Evolutionary conservation across 2,329 filamentous ascomycete species (phyloP), one percentile per base, ranked within the genome.

Genomic region (Cladosporium sphaerospermum): DNA sequence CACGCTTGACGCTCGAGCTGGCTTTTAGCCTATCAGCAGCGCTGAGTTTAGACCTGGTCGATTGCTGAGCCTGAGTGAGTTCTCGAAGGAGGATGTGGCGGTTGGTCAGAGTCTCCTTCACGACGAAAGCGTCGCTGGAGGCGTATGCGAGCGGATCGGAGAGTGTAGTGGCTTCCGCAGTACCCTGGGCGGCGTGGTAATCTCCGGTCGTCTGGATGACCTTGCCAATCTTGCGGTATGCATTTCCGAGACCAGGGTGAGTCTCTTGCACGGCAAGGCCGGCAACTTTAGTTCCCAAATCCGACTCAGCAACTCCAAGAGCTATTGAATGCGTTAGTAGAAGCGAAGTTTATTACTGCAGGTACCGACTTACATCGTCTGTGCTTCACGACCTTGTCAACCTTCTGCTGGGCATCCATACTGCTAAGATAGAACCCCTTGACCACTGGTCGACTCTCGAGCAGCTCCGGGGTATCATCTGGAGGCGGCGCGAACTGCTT

Each of bases 401-500:
- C 83, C 73, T 96, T 97, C 72, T 99, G 93, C 41, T 90, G 89
- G n/a, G 89, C 84, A 67, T 97, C 93, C 89, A 99, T 95, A 6
- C 89, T 86, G 16, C 89, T 89, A 18, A 99, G 77, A 67, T 99
- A 99, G 69, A 99, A 97, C 45, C 91, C 80, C 75, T 99, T 99
- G 36, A 97, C 93, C 41, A 89, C 78, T 0, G 93, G 93, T 50
- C 93, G 82, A 16, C 91, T 90, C 63, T 93, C 86, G 58, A 92
- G 85, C 52, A 99, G 78, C 74, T 99, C 93, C 9, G 92, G 91
- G 1, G 93, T 97, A 69, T 99, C 93, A 71, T 99, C 93, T 10
- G 93, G 91, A 1, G 93, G 93, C 32, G 93, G 93, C 36, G 93
- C 92, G 71, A 99, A 99, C 70, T 99, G 93, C 78, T 99, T 99